Base-by-base conservation (phyloP, 2,329 filamentous ascomycete species). In the Chrysoporthe austroafricana region DNA sequence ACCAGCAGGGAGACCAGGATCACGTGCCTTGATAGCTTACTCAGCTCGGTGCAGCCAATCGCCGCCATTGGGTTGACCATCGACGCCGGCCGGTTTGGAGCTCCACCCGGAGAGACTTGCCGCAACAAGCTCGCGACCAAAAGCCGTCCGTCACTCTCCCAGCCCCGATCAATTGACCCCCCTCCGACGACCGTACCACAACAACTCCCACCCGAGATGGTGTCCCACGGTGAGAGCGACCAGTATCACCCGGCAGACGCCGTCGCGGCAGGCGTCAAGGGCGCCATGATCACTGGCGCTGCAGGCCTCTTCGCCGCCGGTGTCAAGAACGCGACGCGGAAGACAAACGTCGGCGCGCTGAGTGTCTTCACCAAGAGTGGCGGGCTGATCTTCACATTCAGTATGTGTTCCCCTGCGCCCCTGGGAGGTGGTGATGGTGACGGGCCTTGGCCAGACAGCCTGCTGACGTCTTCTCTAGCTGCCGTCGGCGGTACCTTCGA, bases 261-360 rank as follows among this genome's bases (percentile, higher is more conserved):
- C 67, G 78, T 92, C 73, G 78, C 80, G 62, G 79, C 80, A 62
- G 82, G 88, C 39, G 77, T 86, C 75, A 85, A 83, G 73, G 83
- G 84, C 66, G 85, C 84, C 52, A 74, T 85, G 71, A 79, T 89
- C 71, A 85, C 85, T 60, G 87, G 88, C 72, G 80, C 81, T 67
- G 84, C 84, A 63, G 90, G 90, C 73, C 80, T 89, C 70, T 84
- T 85, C 21, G 74, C 78, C 50, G 72, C 76, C 7, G 81, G 82
- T 7, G 85, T 97, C 72, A 92, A 94, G 83, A 98, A 97, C 83
- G 93, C 94, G 68, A 86, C 97, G 73, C 86, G 90, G 66, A 94
- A 89, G 83, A 86, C 88, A 77, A 97, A 97, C 79, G 84, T 96
- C 72, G 93, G 94, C 74, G 86, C 90, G 70, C 88, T 90, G 83